A percentile compares a stretch with the other conserved stretches of the same genome.
phyloP scores from a whole-genome alignment of 192 early-diverging fungal species.

The Gonapodya sp. region DNA sequence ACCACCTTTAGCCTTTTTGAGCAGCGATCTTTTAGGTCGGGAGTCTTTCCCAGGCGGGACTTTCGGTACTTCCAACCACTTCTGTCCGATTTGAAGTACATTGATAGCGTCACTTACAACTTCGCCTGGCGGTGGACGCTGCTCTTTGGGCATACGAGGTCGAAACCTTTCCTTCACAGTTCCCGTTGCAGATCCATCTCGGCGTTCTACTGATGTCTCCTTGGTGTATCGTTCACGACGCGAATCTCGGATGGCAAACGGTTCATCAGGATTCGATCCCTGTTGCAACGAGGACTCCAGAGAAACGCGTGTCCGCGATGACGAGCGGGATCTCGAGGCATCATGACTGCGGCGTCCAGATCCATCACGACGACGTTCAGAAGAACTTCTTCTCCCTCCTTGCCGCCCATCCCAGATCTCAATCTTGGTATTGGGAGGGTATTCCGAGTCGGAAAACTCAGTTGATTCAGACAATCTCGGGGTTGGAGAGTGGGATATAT shows the following conservation, averaged over 20 bases:
- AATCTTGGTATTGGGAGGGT: not conserved
- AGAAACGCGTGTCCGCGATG: not conserved
- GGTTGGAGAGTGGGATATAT: not conserved
- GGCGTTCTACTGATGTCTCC: not conserved
- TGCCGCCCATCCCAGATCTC: not conserved
- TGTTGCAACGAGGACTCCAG: not conserved
- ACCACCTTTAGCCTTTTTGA: not conserved
- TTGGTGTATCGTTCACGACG: not conserved
- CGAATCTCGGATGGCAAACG: not conserved
- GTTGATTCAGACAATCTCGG: not conserved
- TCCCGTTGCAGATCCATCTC: not conserved
- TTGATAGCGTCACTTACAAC: not conserved
- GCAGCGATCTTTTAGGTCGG: not conserved
- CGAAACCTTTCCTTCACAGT: not conserved
- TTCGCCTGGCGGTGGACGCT: not conserved
- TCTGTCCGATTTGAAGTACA: not conserved
- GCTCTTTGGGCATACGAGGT: not conserved
- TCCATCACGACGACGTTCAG: not conserved
- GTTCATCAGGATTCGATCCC: not conserved
- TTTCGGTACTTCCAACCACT: not conserved
- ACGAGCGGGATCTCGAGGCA: not conserved
- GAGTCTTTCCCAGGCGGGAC: not conserved
- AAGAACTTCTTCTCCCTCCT: not conserved
- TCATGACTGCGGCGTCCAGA: too few relatives aligned
- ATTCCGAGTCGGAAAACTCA: not conserved